Evolutionary conservation across 2,329 filamentous ascomycete genomes (phyloP).

Genomic region (Arthrobotrys entomopaga): DNA sequence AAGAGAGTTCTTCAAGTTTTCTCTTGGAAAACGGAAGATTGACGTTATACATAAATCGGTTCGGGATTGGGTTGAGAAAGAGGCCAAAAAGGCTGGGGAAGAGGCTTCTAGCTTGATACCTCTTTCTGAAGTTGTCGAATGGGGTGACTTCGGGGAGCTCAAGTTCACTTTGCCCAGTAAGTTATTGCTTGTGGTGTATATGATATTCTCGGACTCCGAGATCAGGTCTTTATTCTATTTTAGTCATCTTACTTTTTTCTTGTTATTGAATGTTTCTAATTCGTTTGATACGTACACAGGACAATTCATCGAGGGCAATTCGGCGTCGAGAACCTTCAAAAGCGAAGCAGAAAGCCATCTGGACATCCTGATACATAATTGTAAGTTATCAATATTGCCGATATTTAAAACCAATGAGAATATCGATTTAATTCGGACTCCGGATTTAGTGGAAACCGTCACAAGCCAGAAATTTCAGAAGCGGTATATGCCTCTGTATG

Average conservation of each 20-base stretch:
- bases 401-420: not conserved
- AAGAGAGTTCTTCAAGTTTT: slow-evolving; percentile 42
- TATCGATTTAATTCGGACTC: too few relatives aligned
- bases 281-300: too few relatives aligned
- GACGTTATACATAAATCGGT: slow-evolving; percentile 38
- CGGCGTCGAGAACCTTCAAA: slow-evolving; percentile 7
- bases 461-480: not conserved
- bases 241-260: not conserved
- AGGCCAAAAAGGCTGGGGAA: slow-evolving; percentile 19
- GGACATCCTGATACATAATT: slow-evolving; percentile 25
- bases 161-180: slow-evolving; percentile 38
- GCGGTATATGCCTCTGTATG: not conserved
- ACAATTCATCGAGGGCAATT: slow-evolving; percentile 19
- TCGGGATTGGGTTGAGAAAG: slow-evolving; percentile 41
- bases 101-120: not conserved
- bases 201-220: not conserved
- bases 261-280: not conserved
- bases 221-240: not conserved
- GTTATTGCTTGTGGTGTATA: too few relatives aligned
- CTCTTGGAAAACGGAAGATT: slow-evolving; percentile 16
- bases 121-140: slow-evolving; percentile 11
- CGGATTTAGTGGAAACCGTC: not conserved
- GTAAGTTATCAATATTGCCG: slow-evolving; percentile 7
- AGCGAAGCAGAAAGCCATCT: slow-evolving; percentile 13
- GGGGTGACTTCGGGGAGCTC: slow-evolving; percentile 21